Conservation (phyloP, 2,329 filamentous ascomycete genomes). For the Epichloe sibirici region DNA sequence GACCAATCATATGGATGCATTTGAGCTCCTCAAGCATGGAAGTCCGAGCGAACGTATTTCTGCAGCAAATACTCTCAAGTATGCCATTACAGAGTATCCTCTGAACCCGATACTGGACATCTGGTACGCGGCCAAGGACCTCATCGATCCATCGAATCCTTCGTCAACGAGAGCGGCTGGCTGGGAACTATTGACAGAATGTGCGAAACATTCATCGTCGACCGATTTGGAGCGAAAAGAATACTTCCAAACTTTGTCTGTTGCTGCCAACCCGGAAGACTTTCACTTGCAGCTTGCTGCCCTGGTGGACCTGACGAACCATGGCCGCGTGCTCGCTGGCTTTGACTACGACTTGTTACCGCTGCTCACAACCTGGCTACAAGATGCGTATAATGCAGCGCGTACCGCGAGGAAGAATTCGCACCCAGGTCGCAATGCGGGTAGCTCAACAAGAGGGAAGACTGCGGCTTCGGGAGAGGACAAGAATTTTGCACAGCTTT, state of each 20-base stretch:
- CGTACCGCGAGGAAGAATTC: slow-evolving; percentile 37
- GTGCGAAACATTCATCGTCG: slow-evolving; percentile 47
- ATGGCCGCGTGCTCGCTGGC: slow-evolving; percentile 49
- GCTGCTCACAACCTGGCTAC: slow-evolving; percentile 49
- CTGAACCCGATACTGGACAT: slow-evolving; percentile 48
- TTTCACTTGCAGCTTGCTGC: slow-evolving; percentile 55
- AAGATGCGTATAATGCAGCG: slow-evolving; percentile 40
- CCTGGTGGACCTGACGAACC: slow-evolving; percentile 47
- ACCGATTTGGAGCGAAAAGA: slow-evolving; percentile 56
- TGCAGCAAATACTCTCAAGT: slow-evolving; percentile 45
- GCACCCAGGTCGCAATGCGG: slow-evolving; percentile 23
- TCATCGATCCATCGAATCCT: slow-evolving; percentile 47
- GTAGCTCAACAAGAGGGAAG: slow-evolving; percentile 23
- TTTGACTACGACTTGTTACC: slow-evolving; percentile 58
- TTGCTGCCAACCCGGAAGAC: slow-evolving; percentile 44
- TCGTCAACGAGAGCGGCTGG: slow-evolving; percentile 42
- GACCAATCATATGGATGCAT: slow-evolving; percentile 39
- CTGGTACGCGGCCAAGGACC: slow-evolving; percentile 54
- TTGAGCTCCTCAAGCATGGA: slow-evolving; percentile 42
- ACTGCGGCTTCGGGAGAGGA: slow-evolving; percentile 38
- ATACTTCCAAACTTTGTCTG: slow-evolving; percentile 51
- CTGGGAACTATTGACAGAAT: slow-evolving; percentile 54
- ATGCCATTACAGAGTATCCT: slow-evolving; percentile 45
- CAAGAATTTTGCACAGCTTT: slow-evolving; percentile 50
- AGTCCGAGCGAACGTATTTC: slow-evolving; percentile 39